phyloP scores from a whole-genome alignment of 2,329 filamentous ascomycete species.

The Alternaria panax region DNA sequence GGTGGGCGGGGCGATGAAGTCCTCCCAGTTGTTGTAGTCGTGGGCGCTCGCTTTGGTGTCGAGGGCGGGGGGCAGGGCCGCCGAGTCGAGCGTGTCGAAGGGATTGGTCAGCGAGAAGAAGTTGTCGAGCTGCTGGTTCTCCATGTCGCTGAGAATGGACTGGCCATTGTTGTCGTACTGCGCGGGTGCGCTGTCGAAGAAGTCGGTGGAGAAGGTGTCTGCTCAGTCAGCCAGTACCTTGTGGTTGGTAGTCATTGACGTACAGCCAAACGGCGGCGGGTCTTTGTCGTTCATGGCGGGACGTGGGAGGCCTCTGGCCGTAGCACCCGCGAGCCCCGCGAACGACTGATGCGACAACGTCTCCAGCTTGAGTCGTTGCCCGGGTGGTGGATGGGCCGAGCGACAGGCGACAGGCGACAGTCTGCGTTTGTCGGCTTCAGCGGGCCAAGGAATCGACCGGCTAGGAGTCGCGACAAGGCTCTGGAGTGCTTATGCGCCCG shows the following conservation, averaged over 20 bases:
- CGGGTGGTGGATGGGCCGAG: background rate
- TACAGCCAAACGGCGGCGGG: constrained; percentile 47
- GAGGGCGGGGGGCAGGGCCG: constrained; percentile 17
- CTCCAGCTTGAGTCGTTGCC: constrained; percentile 30
- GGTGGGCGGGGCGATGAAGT: constrained; percentile 40
- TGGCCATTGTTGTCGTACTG: constrained; percentile 30
- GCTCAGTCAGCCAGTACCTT: constrained; percentile 12
- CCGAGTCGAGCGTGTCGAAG: constrained; percentile 30
- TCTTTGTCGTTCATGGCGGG: constrained; percentile 46
- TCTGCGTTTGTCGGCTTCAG: constrained; percentile 1
- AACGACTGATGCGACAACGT: constrained; percentile 30
- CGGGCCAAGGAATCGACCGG: background rate
- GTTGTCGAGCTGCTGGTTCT: constrained; percentile 40
- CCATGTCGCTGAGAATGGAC: constrained; percentile 43
- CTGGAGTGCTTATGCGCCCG: background rate
- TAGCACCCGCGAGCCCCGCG: constrained; percentile 35
- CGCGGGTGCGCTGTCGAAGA: constrained; percentile 24
- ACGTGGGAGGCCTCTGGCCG: constrained; percentile 33
- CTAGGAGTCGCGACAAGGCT: background rate
- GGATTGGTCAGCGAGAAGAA: constrained; percentile 46
- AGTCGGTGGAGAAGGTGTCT: constrained; percentile 42
- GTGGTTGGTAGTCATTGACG: background rate
- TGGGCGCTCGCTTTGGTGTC: constrained; percentile 35
- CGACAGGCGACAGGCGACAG: background rate
- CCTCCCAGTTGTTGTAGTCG: constrained; percentile 38